Conservation (phyloP, 1,284 basidiomycete species). For the Cutaneotrichosporon dermatis region DNA sequence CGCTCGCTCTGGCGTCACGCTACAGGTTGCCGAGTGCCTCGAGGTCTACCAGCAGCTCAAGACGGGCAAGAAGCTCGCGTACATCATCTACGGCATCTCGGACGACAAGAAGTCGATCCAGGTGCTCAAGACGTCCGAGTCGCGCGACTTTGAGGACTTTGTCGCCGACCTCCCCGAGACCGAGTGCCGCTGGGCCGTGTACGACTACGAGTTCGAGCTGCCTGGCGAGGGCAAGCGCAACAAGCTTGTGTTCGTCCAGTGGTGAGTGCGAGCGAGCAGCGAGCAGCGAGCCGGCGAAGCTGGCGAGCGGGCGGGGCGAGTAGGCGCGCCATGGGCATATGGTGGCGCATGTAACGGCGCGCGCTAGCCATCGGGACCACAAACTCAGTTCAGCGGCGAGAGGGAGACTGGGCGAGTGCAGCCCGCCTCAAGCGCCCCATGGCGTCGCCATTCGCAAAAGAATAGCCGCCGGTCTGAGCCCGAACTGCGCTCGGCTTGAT, state of each 20-base stretch:
- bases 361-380: too few species aligned
- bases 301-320: too few species aligned
- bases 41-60: constrained; percentile 70
- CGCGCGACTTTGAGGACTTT: constrained; percentile 70
- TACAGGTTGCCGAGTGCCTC: constrained; percentile 56
- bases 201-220: constrained; percentile 83
- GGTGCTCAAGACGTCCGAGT: constrained; percentile 59
- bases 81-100: constrained; percentile 77
- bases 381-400: too few species aligned
- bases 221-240: constrained; percentile 75
- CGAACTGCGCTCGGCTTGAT: too few species aligned
- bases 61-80: constrained; percentile 75
- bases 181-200: constrained; percentile 84
- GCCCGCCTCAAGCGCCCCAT: not conserved
- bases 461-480: too few species aligned
- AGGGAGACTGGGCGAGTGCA: too few species aligned
- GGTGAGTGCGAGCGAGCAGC: constrained; percentile 52
- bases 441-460: not conserved
- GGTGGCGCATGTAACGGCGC: too few species aligned
- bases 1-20: not conserved
- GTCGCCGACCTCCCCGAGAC: constrained; percentile 66
- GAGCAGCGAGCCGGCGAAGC: not conserved
- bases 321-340: too few species aligned
- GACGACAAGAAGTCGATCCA: constrained; percentile 66
- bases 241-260: constrained; percentile 84